Conservation (phyloP, 2,329 filamentous ascomycete species). For the Amylocarpus encephaloides region DNA sequence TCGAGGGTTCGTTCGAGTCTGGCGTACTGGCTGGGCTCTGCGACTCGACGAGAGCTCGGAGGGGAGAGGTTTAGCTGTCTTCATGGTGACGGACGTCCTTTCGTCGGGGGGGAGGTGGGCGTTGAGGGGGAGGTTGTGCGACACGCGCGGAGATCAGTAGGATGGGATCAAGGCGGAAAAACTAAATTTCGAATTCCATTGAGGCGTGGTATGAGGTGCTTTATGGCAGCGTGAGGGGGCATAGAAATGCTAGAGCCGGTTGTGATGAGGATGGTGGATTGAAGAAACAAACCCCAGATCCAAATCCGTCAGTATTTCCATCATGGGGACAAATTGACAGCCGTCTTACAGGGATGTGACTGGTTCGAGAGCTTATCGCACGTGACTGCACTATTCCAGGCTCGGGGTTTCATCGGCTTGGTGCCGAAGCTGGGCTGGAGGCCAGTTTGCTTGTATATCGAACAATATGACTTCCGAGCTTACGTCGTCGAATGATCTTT, state of each 20-base stretch:
- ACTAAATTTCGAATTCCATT: slow-evolving; percentile 20
- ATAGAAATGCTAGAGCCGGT: slow-evolving; percentile 10
- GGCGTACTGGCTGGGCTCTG: slow-evolving; percentile 57
- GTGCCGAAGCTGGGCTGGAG: background rate
- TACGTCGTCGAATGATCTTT: too few relatives aligned
- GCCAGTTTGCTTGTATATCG: too few relatives aligned
- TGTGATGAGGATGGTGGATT: background rate
- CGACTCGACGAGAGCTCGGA: slow-evolving; percentile 40
- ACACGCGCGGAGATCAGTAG: slow-evolving; percentile 14
- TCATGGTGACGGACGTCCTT: slow-evolving; percentile 28
- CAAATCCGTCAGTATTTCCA: slow-evolving; percentile 2
- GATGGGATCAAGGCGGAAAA: slow-evolving; percentile 7
- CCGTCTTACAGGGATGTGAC: background rate
- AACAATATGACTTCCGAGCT: too few relatives aligned
- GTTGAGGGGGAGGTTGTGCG: slow-evolving; percentile 16
- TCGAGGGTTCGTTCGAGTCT: slow-evolving; percentile 58
- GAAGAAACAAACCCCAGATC: background rate
- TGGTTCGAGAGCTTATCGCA: background rate
- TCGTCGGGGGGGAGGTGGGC: slow-evolving; percentile 6
- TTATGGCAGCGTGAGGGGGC: slow-evolving; percentile 3
- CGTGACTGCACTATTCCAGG: too few relatives aligned
- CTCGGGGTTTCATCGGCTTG: background rate
- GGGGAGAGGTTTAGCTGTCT: slow-evolving; percentile 28
- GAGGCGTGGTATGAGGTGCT: slow-evolving; percentile 8
- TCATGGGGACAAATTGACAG: slow-evolving; percentile 5